Conservation (phyloP, 2,329 filamentous ascomycete genomes). For the Madurella fahalii region DNA sequence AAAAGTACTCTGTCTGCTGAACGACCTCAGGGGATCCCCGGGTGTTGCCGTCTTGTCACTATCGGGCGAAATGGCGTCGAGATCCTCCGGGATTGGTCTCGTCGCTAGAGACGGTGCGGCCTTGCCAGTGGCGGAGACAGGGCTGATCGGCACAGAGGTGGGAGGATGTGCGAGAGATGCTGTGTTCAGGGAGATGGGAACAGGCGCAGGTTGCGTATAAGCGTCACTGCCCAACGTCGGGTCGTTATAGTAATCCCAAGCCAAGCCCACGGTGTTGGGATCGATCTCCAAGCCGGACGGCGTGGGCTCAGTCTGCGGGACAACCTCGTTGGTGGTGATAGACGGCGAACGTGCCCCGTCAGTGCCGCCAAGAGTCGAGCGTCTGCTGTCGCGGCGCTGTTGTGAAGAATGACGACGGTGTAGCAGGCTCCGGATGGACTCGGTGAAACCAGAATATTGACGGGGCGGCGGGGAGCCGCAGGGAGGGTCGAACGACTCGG, state of each 20-base stretch:
- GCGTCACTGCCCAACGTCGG: constrained; percentile 15
- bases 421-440: constrained; percentile 21
- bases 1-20: constrained; percentile 16
- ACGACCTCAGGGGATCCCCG: constrained; percentile 6
- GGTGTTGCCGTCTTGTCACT: constrained; percentile 20
- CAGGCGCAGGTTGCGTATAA: constrained; percentile 14
- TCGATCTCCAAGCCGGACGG: constrained; percentile 22
- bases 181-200: constrained; percentile 10
- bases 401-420: constrained; percentile 19
- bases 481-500: constrained; percentile 22
- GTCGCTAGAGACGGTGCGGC: background rate
- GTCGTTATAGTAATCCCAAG: constrained; percentile 28
- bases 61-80: constrained; percentile 17
- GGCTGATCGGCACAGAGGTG: constrained; percentile 13
- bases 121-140: constrained; percentile 11
- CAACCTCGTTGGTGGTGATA: constrained; percentile 12
- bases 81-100: constrained; percentile 10
- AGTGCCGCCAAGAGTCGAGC: constrained; percentile 21
- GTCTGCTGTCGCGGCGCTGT: constrained; percentile 24
- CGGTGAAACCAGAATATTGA: constrained; percentile 18
- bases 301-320: constrained; percentile 11
- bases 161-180: constrained; percentile 7
- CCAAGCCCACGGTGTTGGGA: constrained; percentile 22
- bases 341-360: constrained; percentile 23
- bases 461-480: constrained; percentile 14